Percentiles rank a stretch among this genome's conserved stretches.
These are phyloP conservation scores for Candida multigemmis DNA, from an alignment of 805 yeast species.

Conservation along the genomic window DNA sequence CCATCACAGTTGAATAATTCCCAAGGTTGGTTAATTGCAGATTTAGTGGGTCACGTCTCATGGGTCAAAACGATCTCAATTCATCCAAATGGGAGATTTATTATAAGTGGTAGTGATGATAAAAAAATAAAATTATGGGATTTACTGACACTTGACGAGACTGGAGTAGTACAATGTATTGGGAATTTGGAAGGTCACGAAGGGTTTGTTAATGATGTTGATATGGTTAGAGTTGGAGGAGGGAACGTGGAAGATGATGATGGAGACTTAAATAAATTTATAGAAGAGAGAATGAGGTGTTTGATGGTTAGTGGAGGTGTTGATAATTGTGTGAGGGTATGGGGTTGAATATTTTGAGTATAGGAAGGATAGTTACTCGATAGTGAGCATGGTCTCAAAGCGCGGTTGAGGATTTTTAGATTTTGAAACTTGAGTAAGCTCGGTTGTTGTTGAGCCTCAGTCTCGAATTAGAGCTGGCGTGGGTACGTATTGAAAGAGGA, in stretches of 20 bases:
- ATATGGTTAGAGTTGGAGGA: slow-evolving; percentile 38
- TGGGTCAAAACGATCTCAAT: slow-evolving; percentile 70
- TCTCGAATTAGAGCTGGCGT: too few species aligned
- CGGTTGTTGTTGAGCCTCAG: too few species aligned
- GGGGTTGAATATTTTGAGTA: slow-evolving; percentile 43
- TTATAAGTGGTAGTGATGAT: slow-evolving; percentile 75
- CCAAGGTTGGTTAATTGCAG: slow-evolving; percentile 49
- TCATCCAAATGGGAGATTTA: slow-evolving; percentile 69
- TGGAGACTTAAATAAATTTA: slow-evolving; percentile 16
- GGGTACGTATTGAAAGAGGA: too few species aligned
- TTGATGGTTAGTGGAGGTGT: slow-evolving; percentile 57
- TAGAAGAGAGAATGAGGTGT: slow-evolving; percentile 48
- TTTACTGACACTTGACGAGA: slow-evolving; percentile 26
- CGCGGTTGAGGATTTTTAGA: too few species aligned
- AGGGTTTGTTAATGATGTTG: slow-evolving; percentile 64
- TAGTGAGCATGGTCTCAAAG: too few species aligned
- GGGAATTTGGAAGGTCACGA: slow-evolving; percentile 53
- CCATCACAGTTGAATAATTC: slow-evolving; percentile 45
- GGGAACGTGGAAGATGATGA: slow-evolving; percentile 9
- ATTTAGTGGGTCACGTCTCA: slow-evolving; percentile 68
- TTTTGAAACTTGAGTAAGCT: too few species aligned
- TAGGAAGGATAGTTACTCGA: too few species aligned
- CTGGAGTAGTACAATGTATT: slow-evolving; percentile 36
- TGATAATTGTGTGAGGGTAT: slow-evolving; percentile 45
- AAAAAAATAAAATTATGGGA: slow-evolving; percentile 75